Evolutionary conservation across 106 monocot genomes (phyloP), one percentile per base, ranked within the genome.

Genomic region (Narthecium ossifragum): DNA sequence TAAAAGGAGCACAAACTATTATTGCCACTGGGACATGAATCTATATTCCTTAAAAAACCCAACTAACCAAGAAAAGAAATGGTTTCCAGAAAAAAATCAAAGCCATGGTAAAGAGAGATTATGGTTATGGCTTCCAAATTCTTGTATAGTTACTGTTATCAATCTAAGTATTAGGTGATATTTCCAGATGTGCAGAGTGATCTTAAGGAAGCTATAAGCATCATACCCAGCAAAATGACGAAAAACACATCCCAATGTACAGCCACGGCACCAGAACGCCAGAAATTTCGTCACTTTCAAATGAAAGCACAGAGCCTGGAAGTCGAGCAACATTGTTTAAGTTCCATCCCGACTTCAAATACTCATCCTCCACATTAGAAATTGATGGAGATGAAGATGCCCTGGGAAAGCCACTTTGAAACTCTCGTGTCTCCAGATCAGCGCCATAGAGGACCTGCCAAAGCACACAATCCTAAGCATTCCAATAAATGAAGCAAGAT

Each of bases 391-490:
- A 10, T 18, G 61, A 55, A 17, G 54, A 26, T 22, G 32, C 67
- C 48, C 63, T 81, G 20, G 81, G 72, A 55, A 81, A 81, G 3
- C 76, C 81, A 64, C 81, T 81, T 15, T 72, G 68, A 60, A 77
- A 76, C 46, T 34, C 58, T 36, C 58, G 67, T 14, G 76, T 81
- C 10, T 81, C 81, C 45, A 81, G 28, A 59, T 81, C 81, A 68
- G 81, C 76, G 30, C 76, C 81, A 72, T 76, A 81, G 22, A 76
- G 75, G 15, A 81, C 84, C 80, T 84, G 62, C 10, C 55, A 64
- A 59, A 47, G n/a, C 37, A 51, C 7, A 23, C 43, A 4, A 17
- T n/a, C n/a, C n/a, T 17, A 43, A 43, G 13, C 28, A 53, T 12
- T 33, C 31, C 31, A 54, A 55, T 23, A 36, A 23, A 31, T 12